Base-by-base conservation (phyloP, 2,329 filamentous ascomycete genomes). In the Colletotrichum echinochloae region DNA sequence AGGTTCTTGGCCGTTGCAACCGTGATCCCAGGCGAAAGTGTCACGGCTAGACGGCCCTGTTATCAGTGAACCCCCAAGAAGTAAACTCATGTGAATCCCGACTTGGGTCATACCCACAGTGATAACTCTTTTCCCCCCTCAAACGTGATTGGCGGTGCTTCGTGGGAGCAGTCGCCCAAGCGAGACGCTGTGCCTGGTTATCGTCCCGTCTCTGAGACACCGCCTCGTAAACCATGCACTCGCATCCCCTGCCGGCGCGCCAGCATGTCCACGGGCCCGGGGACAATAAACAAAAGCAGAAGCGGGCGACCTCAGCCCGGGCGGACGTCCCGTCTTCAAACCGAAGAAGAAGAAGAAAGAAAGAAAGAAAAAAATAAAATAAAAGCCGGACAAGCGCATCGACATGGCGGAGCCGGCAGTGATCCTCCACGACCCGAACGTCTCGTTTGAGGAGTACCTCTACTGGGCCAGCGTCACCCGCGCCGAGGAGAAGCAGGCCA, bases 401-500 rank as follows among this genome's bases (percentile, higher is more conserved):
- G 30, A 62, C 51, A 62, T 52, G 14, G 56, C 61, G 57, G 30
- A 57, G 51, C 18, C 56, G 41, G 23, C 51, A 2, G 48, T 33
- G 35, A 51, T 52, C 16, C 52, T 73, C 28, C 74, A 77, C 65
- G 76, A 77, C 51, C 70, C 67, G 5, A 70, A 62, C 44, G 73
- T 77, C 39, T 74, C 72, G 5, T 76, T 77, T 56, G 76, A 77
- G 33, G 76, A 77, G 41, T 77, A 77, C 30, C 72, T 74, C 33
- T 75, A 76, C 72, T 77, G 76, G 59, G 76, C 76, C 7, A 49
- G 73, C 18, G 70, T 73, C 68, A 76, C 76, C 0, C 74, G 76
- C 5, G 73, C 71, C 20, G 75, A 77, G 33, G 74, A 73, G 60
- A 63, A 61, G 41, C 66, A 33, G 35, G 72, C 66, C 35, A 60